phyloP scores from a whole-genome alignment of 2,329 filamentous ascomycete species.

The Pseudocercospora crystallina region DNA sequence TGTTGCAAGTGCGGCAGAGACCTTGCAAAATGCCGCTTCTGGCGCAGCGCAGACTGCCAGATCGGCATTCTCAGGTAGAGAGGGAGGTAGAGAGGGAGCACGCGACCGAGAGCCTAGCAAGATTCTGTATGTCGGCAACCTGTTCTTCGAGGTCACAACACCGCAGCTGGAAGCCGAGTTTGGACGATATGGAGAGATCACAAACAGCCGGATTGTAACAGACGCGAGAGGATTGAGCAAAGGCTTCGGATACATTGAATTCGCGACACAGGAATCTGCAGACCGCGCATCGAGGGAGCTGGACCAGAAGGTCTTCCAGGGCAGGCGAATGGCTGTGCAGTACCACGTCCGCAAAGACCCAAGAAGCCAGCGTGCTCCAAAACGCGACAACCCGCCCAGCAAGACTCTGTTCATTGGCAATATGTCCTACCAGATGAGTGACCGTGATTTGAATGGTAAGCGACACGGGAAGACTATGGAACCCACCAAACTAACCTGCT shows the following conservation, averaged over 20 bases:
- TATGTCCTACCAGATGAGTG: constrained; percentile 81
- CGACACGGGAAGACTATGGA: background rate
- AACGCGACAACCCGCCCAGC: constrained; percentile 49
- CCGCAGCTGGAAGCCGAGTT: constrained; percentile 62
- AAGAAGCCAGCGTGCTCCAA: background rate
- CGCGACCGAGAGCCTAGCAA: constrained; percentile 32
- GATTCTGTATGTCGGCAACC: constrained; percentile 66
- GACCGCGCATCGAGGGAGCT: constrained; percentile 56
- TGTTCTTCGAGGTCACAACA: constrained; percentile 67
- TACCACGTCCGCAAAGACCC: constrained; percentile 46
- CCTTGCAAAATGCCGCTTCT: constrained; percentile 9
- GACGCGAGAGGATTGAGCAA: constrained; percentile 66
- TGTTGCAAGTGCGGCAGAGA: constrained; percentile 13
- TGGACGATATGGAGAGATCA: constrained; percentile 57
- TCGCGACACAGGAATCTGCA: constrained; percentile 54
- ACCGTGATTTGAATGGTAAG: constrained; percentile 69
- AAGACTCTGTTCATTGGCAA: constrained; percentile 80
- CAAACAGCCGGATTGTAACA: constrained; percentile 55
- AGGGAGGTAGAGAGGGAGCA: background rate
- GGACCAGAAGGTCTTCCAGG: constrained; percentile 62
- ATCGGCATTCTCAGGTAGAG: background rate
- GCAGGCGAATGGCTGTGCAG: constrained; percentile 63
- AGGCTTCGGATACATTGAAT: constrained; percentile 69
- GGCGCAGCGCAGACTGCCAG: constrained; percentile 7
- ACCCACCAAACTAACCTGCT: background rate